phyloP scores from a whole-genome alignment of 192 early-diverging fungal species.

The Coemansia aciculifera region DNA sequence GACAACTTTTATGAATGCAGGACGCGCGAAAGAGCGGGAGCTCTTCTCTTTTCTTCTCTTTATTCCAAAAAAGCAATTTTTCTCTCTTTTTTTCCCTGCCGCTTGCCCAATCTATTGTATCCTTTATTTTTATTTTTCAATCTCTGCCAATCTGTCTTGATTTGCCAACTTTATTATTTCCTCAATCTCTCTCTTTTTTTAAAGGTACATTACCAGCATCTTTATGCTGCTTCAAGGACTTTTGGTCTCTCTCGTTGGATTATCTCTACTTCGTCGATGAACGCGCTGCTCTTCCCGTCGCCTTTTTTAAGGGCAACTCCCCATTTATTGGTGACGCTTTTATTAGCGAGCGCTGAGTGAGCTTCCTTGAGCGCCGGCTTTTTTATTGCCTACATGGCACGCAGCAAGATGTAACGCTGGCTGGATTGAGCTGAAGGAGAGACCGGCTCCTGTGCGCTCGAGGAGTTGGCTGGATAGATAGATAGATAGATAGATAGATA shows the following conservation, averaged over 20 bases:
- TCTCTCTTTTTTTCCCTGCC: neutral
- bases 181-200: neutral
- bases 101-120: neutral
- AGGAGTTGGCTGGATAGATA: neutral
- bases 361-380: neutral
- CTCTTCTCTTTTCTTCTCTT: neutral
- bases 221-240: neutral
- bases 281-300: conserved; percentile 5
- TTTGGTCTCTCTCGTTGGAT: neutral
- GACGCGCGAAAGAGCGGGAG: neutral
- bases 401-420: neutral
- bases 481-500: neutral
- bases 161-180: neutral
- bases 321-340: neutral
- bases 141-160: neutral
- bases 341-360: neutral
- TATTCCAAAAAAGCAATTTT: neutral
- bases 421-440: conserved; percentile 7
- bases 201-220: conserved; percentile 17
- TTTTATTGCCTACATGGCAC: neutral
- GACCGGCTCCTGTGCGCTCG: conserved; percentile 6
- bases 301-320: neutral
- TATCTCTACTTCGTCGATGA: conserved; percentile 2
- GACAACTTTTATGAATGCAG: neutral
- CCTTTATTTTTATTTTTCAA: neutral